A percentile compares a stretch with the other conserved stretches of the same genome.
These are phyloP conservation scores for Artemisia argyi DNA, from an alignment of 129 eudicot genomes.

Conservation along the genomic window DNA sequence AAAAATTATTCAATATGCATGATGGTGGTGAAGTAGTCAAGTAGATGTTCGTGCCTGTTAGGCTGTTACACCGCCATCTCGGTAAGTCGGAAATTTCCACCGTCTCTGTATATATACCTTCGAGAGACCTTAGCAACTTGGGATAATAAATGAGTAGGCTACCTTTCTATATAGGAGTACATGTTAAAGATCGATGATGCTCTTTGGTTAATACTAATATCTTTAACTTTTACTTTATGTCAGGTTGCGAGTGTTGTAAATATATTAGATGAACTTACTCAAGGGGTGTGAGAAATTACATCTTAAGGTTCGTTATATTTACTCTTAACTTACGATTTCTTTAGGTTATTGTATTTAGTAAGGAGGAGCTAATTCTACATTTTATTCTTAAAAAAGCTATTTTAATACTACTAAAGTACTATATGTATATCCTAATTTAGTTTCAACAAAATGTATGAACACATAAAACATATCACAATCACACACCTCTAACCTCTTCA, in stretches of 20 bases:
- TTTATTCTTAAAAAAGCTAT: background rate
- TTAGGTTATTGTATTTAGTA: background rate
- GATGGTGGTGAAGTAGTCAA: constrained; percentile 94
- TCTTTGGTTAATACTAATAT: constrained; percentile 2
- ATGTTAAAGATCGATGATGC: constrained; percentile 4
- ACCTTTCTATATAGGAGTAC: too few relatives aligned
- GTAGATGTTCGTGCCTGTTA: constrained; percentile 98
- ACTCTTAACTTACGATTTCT: background rate
- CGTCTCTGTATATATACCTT: background rate
- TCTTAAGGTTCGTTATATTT: constrained; percentile 55
- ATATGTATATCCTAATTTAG: too few relatives aligned
- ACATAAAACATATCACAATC: too few relatives aligned
- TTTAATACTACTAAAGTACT: too few relatives aligned
- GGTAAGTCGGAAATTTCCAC: constrained; percentile 44
- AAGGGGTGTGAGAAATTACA: constrained; percentile 82
- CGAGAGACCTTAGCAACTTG: too few relatives aligned
- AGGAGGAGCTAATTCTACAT: background rate
- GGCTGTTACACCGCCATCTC: constrained; percentile 93
- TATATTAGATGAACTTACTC: constrained; percentile 71
- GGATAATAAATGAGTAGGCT: too few relatives aligned
- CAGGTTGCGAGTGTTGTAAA: constrained; percentile 88
- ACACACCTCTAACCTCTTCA: too few relatives aligned
- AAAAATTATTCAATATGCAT: constrained; percentile 64
- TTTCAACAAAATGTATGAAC: too few relatives aligned
- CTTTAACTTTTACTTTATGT: background rate